Percentiles rank a stretch among this genome's conserved stretches.
These are phyloP conservation scores for Alternaria ventricosa DNA, from an alignment of 2,329 filamentous ascomycete species.

Conservation along the genomic window DNA sequence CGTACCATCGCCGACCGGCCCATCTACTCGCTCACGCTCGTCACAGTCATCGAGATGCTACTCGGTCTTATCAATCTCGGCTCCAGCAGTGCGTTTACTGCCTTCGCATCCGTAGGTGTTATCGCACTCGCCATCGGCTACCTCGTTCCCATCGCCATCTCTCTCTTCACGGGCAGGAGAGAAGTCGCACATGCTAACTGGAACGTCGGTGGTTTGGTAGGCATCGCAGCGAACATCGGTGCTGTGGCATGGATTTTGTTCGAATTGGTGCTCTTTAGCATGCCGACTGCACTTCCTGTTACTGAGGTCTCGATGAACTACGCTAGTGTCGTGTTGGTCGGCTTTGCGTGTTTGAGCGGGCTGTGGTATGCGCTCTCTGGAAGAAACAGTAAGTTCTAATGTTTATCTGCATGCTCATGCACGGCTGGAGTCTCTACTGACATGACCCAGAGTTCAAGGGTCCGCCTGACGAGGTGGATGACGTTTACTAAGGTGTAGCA, in stretches of 20 bases:
- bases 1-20: constrained; percentile 31
- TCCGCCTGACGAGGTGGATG: background rate
- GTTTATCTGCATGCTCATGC: background rate
- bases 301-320: constrained; percentile 62
- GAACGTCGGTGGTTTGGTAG: background rate
- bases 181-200: background rate
- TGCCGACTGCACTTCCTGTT: background rate
- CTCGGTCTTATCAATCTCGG: background rate
- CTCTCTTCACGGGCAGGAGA: background rate
- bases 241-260: background rate
- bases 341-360: constrained; percentile 47
- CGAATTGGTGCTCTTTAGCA: background rate
- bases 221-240: background rate
- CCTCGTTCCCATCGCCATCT: background rate
- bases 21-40: constrained; percentile 55
- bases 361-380: constrained; percentile 7
- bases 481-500: background rate
- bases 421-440: background rate
- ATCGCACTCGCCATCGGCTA: background rate
- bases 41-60: background rate
- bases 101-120: background rate
- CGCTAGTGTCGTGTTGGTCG: constrained; percentile 62
- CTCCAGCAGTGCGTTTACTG: background rate
- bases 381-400: constrained; percentile 1
- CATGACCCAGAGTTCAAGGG: background rate